A percentile compares a stretch with the other conserved stretches of the same genome.
Conservation (phyloP, 2,329 filamentous ascomycete species). For the Arachnomyces sp. region DNA sequence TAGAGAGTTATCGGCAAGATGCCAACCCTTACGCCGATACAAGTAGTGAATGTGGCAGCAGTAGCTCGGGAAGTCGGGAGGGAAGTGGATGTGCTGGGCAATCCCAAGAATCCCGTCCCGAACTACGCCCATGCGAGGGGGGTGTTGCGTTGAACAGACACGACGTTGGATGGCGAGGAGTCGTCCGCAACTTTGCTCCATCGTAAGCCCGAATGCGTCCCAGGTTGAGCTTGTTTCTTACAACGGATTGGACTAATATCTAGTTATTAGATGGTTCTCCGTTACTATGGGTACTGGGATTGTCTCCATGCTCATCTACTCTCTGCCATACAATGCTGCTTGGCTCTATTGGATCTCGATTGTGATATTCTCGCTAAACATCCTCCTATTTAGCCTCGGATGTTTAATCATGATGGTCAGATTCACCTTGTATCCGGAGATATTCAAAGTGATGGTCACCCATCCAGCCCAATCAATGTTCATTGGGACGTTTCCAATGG, state of each 20-base stretch:
- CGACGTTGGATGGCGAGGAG: slow-evolving; percentile 14
- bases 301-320: slow-evolving; percentile 31
- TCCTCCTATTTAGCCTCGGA: slow-evolving; percentile 25
- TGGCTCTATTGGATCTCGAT: slow-evolving; percentile 34
- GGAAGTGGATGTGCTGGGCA: too few relatives aligned
- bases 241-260: neutral
- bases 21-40: too few relatives aligned
- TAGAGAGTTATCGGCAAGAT: too few relatives aligned
- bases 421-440: slow-evolving; percentile 57
- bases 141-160: too few relatives aligned
- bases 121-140: too few relatives aligned
- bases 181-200: slow-evolving; percentile 19
- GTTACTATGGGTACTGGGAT: slow-evolving; percentile 37
- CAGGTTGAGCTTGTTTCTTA: neutral
- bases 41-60: too few relatives aligned
- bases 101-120: too few relatives aligned
- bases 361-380: slow-evolving; percentile 29
- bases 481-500: slow-evolving; percentile 61
- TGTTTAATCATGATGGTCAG: slow-evolving; percentile 48
- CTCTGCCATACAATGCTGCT: slow-evolving; percentile 29
- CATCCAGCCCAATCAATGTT: slow-evolving; percentile 62
- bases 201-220: too few relatives aligned
- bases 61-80: too few relatives aligned
- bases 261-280: slow-evolving; percentile 29
- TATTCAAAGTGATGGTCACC: slow-evolving; percentile 57